Evolutionary conservation across 805 yeast species (phyloP).

Genomic region (Saccharomycopsis capsularis): DNA sequence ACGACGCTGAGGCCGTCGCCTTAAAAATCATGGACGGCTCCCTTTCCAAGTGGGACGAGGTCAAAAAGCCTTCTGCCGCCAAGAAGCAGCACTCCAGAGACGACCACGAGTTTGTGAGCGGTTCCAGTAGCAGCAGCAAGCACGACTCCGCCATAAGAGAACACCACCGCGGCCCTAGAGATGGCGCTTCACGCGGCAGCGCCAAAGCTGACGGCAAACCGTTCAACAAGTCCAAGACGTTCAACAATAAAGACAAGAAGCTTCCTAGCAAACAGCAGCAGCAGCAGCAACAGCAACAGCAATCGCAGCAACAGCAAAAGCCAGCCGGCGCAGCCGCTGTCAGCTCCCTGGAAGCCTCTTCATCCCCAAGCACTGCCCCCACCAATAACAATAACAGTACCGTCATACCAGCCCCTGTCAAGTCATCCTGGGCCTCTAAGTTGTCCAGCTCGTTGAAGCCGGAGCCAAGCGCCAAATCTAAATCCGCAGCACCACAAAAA

Average conservation of each 20-base stretch:
- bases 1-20: conserved; percentile 72
- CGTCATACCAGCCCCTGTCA: conserved; percentile 19
- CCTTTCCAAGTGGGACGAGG: conserved; percentile 92
- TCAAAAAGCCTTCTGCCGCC: conserved; percentile 58
- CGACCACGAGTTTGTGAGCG: conserved; percentile 10
- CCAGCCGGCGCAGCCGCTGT: conserved; percentile 25
- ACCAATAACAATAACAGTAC: too few relatives aligned
- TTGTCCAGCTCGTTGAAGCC: conserved; percentile 22
- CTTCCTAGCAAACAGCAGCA: too few relatives aligned
- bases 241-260: conserved; percentile 9
- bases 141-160: conserved; percentile 22
- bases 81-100: conserved; percentile 37
- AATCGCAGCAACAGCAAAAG: too few relatives aligned
- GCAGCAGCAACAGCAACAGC: too few relatives aligned
- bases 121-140: conserved; percentile 11
- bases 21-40: conserved; percentile 87
- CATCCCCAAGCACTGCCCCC: conserved; percentile 25
- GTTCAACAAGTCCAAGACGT: conserved; percentile 16
- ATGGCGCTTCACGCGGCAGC: neutral
- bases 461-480: conserved; percentile 26
- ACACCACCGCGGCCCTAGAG: conserved; percentile 18
- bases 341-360: conserved; percentile 22
- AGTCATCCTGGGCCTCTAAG: conserved; percentile 34
- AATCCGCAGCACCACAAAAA: conserved; percentile 8
- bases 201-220: neutral